phyloP scores from a whole-genome alignment of 1,139 yeast species.

The Chernovozyma sophiae-reginae region DNA sequence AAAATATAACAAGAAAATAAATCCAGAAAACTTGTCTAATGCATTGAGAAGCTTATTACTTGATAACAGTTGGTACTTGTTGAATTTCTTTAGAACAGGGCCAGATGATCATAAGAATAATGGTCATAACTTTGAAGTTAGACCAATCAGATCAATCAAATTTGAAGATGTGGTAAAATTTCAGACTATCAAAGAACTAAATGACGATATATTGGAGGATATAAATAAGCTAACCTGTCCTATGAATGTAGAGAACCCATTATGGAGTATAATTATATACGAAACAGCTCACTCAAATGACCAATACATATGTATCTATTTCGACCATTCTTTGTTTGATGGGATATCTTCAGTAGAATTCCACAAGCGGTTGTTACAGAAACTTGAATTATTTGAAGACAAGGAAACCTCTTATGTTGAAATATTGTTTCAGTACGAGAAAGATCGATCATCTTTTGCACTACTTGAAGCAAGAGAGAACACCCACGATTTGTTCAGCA shows the following conservation, averaged over 20 bases:
- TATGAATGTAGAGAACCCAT: slow-evolving; percentile 17
- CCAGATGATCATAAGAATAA: slow-evolving; percentile 10
- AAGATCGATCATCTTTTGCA: neutral
- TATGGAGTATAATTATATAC: slow-evolving; percentile 27
- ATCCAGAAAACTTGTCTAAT: slow-evolving; percentile 16
- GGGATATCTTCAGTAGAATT: slow-evolving; percentile 32
- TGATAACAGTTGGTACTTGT: slow-evolving; percentile 19
- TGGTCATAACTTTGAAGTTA: slow-evolving; percentile 16
- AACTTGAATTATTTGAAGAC: neutral
- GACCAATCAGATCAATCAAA: slow-evolving; percentile 17
- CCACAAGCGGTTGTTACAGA: slow-evolving; percentile 14
- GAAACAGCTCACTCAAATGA: slow-evolving; percentile 9
- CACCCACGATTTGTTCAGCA: neutral
- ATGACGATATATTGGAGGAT: slow-evolving; percentile 12
- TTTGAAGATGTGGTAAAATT: slow-evolving; percentile 24
- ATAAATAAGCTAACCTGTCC: slow-evolving; percentile 17
- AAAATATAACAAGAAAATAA: slow-evolving; percentile 17
- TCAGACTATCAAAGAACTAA: slow-evolving; percentile 12
- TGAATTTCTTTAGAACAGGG: slow-evolving; percentile 15
- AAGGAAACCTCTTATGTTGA: neutral
- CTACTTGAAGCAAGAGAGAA: slow-evolving; percentile 2
- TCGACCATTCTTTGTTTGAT: slow-evolving; percentile 34
- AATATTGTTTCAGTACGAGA: neutral
- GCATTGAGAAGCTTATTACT: slow-evolving; percentile 20
- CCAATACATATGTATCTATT: slow-evolving; percentile 21